Conservation (phyloP, 208 protist species). For the Jaenimonas drosophilae region DNA sequence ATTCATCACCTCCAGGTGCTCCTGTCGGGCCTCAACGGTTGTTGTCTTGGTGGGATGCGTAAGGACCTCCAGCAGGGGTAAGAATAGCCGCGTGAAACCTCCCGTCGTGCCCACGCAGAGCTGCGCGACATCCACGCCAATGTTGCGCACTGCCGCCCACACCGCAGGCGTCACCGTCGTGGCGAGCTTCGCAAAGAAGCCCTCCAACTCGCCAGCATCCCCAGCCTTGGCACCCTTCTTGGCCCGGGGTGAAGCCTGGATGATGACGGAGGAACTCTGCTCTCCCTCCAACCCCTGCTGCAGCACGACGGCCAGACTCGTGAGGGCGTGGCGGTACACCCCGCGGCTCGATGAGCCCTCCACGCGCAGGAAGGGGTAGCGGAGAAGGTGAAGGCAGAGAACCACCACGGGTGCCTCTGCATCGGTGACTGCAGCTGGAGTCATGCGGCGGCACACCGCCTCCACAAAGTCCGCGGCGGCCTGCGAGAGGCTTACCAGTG, state of each 20-base stretch:
- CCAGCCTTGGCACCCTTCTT: conserved; percentile 3
- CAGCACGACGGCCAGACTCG: conserved; percentile 32
- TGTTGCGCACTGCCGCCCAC: conserved; percentile 19
- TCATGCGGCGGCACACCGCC: conserved; percentile 29
- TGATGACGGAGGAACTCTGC: conserved; percentile 7
- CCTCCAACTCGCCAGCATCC: conserved; percentile 10
- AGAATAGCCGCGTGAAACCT: conserved; percentile 68
- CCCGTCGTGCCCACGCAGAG: conserved; percentile 53
- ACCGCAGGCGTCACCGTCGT: conserved; percentile 18
- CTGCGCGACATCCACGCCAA: conserved; percentile 55
- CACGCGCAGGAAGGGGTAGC: conserved; percentile 51
- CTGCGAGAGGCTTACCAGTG: conserved; percentile 7
- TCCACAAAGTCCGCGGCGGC: conserved; percentile 40
- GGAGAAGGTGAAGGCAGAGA: conserved; percentile 41
- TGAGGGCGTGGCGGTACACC: conserved; percentile 61
- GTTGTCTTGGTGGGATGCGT: not conserved
- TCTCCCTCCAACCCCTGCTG: conserved; percentile 15
- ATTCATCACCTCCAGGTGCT: not conserved
- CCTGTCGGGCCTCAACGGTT: not conserved
- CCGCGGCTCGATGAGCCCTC: conserved; percentile 16
- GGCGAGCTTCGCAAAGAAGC: conserved; percentile 12
- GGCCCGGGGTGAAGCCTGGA: not conserved
- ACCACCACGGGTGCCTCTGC: conserved; percentile 24
- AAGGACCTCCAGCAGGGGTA: conserved; percentile 23
- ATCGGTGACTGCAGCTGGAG: not conserved